Base-by-base conservation (phyloP, 257 asterid species). In the Solanum neorickii region DNA sequence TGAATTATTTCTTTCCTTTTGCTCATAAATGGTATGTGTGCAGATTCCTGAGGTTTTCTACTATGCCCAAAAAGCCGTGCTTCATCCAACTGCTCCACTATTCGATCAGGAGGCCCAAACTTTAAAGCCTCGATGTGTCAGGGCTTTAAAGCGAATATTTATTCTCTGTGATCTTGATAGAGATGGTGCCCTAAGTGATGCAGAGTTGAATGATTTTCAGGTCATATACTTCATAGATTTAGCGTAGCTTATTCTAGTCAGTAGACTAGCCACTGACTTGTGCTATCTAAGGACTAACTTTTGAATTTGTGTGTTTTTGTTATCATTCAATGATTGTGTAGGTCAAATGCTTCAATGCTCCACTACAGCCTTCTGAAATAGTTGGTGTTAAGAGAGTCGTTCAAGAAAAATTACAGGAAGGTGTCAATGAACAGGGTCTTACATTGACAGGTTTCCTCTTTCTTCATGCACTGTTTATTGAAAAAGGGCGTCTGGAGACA, bases 141-240 rank as follows among this genome's bases (percentile, higher is more conserved):
- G 98, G 93, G 99, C 99, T 90, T 90, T 96, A 87, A 97, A 97
- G 89, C 93, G 98, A 87, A 97, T 97, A 42, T 97, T 97, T 87
- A 96, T 97, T 89, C 98, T 97, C 31, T 97, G 98, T 35, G 99
- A 97, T 88, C 93, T 90, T 76, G 99, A 96, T 88, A 93, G 98
- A 90, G 99, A 97, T 92, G 99, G 99, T 78, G 98, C 99, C 87
- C 98, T 97, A 86, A 95, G 94, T 91, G 99, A 97, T 88, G 98
- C 90, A 46, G 99, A 97, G 92, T 93, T 97, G 91, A 96, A 96
- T 69, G 97, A 94, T 86, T 96, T 97, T 94, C 99, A 95, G 99
- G 99, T 95, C 78, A 56, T 37, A 84, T 89, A 49, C 56, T 86
- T 78, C 66, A 52, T 62, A 42, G 86, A 75, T 49, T 37, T 70